Evolutionary conservation across 495 filamentous ascomycete genomes (phyloP).

Genomic region (Penicillium odoratum): DNA sequence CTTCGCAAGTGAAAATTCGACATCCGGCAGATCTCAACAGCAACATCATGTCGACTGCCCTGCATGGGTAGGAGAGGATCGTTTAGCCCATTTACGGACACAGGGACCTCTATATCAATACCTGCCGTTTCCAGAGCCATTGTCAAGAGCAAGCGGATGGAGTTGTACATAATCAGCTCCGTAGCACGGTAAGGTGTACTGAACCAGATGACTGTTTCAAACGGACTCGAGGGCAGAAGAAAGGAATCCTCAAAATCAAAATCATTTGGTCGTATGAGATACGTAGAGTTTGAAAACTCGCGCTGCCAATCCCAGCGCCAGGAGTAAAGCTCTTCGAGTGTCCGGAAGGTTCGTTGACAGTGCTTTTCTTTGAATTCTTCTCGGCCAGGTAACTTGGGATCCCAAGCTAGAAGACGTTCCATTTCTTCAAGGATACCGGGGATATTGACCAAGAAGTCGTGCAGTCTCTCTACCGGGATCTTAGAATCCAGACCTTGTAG

Average conservation of each 20-base stretch:
- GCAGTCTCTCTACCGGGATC: slow-evolving; percentile 7
- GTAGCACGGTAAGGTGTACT: slow-evolving; percentile 10
- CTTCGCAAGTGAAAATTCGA: slow-evolving; percentile 16
- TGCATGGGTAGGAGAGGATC: slow-evolving; percentile 24
- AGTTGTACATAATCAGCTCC: slow-evolving; percentile 19
- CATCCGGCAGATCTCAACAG: slow-evolving; percentile 24
- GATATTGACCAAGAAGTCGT: slow-evolving; percentile 17
- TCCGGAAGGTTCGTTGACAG: neutral
- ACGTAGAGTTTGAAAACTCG: slow-evolving; percentile 14
- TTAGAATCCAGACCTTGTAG: slow-evolving; percentile 14
- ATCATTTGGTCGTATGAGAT: neutral
- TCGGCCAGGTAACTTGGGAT: neutral
- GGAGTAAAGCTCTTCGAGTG: slow-evolving; percentile 13
- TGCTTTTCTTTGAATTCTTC: slow-evolving; percentile 4
- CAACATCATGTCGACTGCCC: slow-evolving; percentile 18
- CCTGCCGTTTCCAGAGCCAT: slow-evolving; percentile 6
- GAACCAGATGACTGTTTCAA: slow-evolving; percentile 22
- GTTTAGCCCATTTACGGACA: neutral
- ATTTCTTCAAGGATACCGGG: slow-evolving; percentile 20
- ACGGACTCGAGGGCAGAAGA: slow-evolving; percentile 16
- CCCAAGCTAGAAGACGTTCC: slow-evolving; percentile 6
- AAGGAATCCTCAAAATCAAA: neutral
- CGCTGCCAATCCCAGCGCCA: slow-evolving; percentile 23
- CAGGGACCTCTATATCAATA: slow-evolving; percentile 2
- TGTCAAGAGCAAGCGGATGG: slow-evolving; percentile 13